phyloP scores from a whole-genome alignment of 352 stramenopile genomes.

The Phytophthora fragariaefolia region DNA sequence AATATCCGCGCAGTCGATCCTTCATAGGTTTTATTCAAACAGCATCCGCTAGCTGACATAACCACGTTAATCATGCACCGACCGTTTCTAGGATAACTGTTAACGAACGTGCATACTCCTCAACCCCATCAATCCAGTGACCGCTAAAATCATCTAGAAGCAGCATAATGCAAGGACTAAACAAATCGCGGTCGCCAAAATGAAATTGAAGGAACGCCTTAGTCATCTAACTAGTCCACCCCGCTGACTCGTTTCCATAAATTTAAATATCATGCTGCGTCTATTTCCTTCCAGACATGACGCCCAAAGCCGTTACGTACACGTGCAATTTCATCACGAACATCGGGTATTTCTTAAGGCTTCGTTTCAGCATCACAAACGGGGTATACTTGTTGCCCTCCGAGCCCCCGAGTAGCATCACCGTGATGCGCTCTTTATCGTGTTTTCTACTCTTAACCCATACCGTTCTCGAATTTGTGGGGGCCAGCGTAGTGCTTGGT shows the following conservation, averaged over 20 bases:
- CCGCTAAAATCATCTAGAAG: not conserved
- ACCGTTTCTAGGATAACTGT: not conserved
- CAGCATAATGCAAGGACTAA: not conserved
- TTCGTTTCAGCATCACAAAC: not conserved
- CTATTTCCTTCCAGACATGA: not conserved
- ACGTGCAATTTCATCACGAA: not conserved
- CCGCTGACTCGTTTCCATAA: not conserved
- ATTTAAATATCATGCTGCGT: not conserved
- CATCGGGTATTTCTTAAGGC: not conserved
- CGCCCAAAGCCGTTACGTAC: not conserved
- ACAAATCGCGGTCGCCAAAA: not conserved
- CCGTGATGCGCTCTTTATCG: constrained; percentile 1
- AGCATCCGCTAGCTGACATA: not conserved
- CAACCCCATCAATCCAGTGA: not conserved
- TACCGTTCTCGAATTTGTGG: constrained; percentile 5
- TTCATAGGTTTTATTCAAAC: not conserved
- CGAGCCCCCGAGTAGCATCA: constrained; percentile 5
- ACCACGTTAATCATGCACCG: not conserved
- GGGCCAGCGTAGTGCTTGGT: not conserved
- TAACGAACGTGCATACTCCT: not conserved
- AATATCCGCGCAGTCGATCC: not conserved
- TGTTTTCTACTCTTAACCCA: constrained; percentile 6
- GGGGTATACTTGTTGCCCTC: not conserved
- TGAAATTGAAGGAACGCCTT: not conserved
- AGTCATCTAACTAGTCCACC: not conserved